Conservation (phyloP, 768 basidiomycete species). For the Leccinellum luteum region DNA sequence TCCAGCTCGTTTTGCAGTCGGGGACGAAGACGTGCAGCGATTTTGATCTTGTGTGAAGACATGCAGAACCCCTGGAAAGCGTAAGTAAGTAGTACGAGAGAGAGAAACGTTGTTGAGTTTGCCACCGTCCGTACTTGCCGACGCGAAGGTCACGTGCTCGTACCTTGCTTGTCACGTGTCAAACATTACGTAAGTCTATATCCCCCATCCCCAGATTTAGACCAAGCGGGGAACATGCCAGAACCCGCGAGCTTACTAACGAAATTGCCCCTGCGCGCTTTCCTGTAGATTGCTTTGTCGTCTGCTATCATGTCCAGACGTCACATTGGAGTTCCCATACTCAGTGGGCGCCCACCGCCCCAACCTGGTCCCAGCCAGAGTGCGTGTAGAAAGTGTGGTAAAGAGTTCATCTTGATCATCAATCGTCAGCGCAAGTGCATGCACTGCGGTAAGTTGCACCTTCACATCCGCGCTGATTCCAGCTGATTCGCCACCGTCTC, state of each 20-base stretch:
- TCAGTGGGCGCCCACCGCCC: slow-evolving; percentile 62
- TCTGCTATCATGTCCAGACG: slow-evolving; percentile 18
- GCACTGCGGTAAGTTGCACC: slow-evolving; percentile 61
- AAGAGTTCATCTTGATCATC: slow-evolving; percentile 68
- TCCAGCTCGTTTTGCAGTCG: slow-evolving; percentile 58
- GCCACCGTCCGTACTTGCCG: slow-evolving; percentile 18
- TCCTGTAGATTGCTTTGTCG: neutral
- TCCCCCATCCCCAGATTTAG: neutral
- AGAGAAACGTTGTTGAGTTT: slow-evolving; percentile 13
- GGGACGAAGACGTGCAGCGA: slow-evolving; percentile 70
- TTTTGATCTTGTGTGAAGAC: slow-evolving; percentile 55
- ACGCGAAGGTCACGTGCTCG: slow-evolving; percentile 30
- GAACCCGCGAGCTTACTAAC: neutral
- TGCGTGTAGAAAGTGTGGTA: slow-evolving; percentile 68
- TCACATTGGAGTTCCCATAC: slow-evolving; percentile 58
- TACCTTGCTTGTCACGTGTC: neutral
- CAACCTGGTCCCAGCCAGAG: slow-evolving; percentile 26
- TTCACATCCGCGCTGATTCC: neutral
- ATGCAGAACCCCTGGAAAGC: slow-evolving; percentile 6
- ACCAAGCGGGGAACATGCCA: slow-evolving; percentile 7
- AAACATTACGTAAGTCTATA: too few species aligned
- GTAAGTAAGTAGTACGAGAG: neutral
- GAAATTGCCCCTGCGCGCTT: neutral
- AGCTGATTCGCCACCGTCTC: neutral
- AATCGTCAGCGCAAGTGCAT: slow-evolving; percentile 63